Evolutionary conservation across 1,139 yeast genomes (phyloP), one percentile per base, ranked within the genome.

Genomic region (Yamadazyma atmosphaerica): DNA sequence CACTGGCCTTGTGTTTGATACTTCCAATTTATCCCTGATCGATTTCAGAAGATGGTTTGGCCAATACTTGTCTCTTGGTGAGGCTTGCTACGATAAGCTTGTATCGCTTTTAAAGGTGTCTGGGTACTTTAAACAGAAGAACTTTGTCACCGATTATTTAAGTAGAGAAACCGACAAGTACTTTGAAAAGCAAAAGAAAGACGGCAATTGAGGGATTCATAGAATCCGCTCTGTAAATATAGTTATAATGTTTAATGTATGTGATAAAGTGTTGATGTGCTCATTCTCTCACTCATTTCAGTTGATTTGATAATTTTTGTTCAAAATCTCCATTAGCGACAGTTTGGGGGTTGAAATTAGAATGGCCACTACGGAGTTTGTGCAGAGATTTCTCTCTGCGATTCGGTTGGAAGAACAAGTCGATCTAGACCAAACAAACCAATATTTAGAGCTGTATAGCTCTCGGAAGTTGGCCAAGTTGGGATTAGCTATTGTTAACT

Each of bases 401-500:
- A 63, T 85, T 8, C 63, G 63, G 2, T 63, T 76, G 11, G 94
- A 85, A 51, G 78, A 77, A 49, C 54, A 65, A 26, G 79, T 83
- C 26, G 92, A 85, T 52, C 64, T 77, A 16, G 72, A 74, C 32
- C 68, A 72, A 38, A 79, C 86, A 1, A 62, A 77, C 16, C 52
- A 65, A 3, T 65, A 82, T 17, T 56, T 84, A 19, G 60, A 72
- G 8, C 45, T 72, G 1, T 68, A 80, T 36, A 69, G 94, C 1
- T 79, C 90, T 1, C 83, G 83, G 54, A 74, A 74, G 42, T 67
- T 90, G 19, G 83, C 86, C 0, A 65, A 69, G 12, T 70, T 79
- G 38, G 97, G 97, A 0, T 65, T 86, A 27, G 97, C 97, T 0
- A 68, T 88, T 7, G 58, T 81, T 33, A 86, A 89, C 57, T 65